phyloP scores from a whole-genome alignment of 768 basidiomycete genomes.

The Sistotremastrum niveocremeum region DNA sequence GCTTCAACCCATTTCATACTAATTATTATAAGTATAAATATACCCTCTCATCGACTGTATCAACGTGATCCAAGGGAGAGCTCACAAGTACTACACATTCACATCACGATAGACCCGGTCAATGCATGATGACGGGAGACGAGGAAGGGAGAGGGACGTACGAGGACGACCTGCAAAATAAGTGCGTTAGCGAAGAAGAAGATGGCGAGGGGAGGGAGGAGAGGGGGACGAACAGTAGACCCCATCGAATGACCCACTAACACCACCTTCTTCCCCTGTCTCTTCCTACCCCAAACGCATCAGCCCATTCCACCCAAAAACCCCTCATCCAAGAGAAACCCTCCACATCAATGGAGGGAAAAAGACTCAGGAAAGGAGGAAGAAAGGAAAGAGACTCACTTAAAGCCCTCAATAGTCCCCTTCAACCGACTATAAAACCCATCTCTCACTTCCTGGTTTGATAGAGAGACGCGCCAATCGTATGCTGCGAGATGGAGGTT shows the following conservation, averaged over 20 bases:
- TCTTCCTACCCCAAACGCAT: conserved; percentile 27
- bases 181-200: too few species aligned
- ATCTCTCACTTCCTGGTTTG: conserved; percentile 85
- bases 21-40: not conserved
- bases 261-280: conserved; percentile 68
- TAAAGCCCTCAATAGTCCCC: conserved; percentile 65
- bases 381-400: conserved; percentile 24
- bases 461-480: conserved; percentile 82
- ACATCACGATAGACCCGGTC: not conserved
- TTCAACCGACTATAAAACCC: conserved; percentile 82
- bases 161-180: conserved; percentile 31
- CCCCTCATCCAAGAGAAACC: too few species aligned
- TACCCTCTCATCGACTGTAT: too few species aligned
- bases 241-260: conserved; percentile 84
- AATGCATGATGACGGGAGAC: not conserved
- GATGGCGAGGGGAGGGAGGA: not conserved
- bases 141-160: conserved; percentile 17
- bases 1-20: conserved; percentile 98
- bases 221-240: conserved; percentile 38
- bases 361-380: not conserved
- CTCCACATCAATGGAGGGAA: too few species aligned
- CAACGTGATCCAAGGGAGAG: not conserved
- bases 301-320: too few species aligned
- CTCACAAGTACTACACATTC: conserved; percentile 70
- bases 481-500: conserved; percentile 77